These are phyloP conservation scores for Fraxinus nigra DNA, from an alignment of 305 asterid species.

Conservation along the genomic window DNA sequence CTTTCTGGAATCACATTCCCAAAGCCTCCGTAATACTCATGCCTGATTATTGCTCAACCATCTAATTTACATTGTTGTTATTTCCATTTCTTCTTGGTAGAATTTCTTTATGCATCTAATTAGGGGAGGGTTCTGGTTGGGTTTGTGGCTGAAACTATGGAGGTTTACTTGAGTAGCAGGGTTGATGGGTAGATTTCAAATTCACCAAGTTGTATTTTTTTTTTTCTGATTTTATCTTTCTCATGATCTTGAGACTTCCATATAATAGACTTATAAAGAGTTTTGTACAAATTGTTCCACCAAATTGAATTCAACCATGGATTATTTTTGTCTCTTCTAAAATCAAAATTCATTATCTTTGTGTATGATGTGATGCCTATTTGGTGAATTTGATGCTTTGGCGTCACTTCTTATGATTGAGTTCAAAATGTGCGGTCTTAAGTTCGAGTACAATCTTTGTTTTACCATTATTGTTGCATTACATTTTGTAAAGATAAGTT, in stretches of 20 bases:
- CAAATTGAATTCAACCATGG: neutral
- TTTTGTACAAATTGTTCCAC: neutral
- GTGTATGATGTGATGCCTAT: neutral
- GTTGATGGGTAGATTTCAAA: neutral
- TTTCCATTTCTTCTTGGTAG: neutral
- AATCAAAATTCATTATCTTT: neutral
- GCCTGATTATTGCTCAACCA: neutral
- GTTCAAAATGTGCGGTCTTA: slow-evolving; percentile 17
- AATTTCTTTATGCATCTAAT: neutral
- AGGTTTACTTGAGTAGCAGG: slow-evolving; percentile 1
- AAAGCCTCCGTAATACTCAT: neutral
- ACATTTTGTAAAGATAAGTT: neutral
- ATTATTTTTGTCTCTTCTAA: neutral
- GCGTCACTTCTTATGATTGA: neutral
- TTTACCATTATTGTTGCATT: neutral
- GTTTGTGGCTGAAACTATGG: neutral
- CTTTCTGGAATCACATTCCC: neutral
- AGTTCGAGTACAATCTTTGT: neutral
- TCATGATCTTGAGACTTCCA: neutral
- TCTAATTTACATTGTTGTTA: neutral
- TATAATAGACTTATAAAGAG: neutral
- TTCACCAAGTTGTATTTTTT: neutral
- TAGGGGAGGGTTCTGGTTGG: neutral
- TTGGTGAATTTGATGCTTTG: slow-evolving; percentile 9
- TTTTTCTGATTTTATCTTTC: neutral